Conservation (phyloP, 345 rosid species). For the Carallia brachiata region DNA sequence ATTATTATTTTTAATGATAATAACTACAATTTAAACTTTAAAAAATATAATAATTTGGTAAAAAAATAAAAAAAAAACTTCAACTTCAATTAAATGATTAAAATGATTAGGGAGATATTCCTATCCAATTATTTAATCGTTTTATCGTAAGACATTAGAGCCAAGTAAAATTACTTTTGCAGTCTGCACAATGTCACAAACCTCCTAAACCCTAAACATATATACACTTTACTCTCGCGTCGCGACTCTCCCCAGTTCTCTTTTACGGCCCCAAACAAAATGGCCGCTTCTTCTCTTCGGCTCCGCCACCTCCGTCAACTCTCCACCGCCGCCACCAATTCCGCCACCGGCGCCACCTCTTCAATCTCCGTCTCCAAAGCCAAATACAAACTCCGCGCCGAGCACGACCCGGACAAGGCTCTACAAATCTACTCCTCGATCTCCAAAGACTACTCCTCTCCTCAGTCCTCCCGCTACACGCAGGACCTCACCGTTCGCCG, state of each 20-base stretch:
- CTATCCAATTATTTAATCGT: too few relatives aligned
- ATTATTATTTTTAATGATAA: too few relatives aligned
- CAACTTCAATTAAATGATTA: too few relatives aligned
- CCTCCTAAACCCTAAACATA: background rate
- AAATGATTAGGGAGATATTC: too few relatives aligned
- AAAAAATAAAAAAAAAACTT: too few relatives aligned
- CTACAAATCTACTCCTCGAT: slow-evolving; percentile 58
- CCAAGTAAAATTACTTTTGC: too few relatives aligned
- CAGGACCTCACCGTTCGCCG: slow-evolving; percentile 73
- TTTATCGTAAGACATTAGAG: too few relatives aligned
- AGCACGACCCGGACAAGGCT: slow-evolving; percentile 76
- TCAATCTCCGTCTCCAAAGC: slow-evolving; percentile 58
- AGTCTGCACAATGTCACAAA: too few relatives aligned
- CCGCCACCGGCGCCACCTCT: slow-evolving; percentile 14
- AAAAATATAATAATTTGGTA: too few relatives aligned
- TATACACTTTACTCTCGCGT: background rate
- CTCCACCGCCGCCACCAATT: slow-evolving; percentile 17
- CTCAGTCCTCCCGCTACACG: slow-evolving; percentile 59
- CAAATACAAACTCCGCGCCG: slow-evolving; percentile 55
- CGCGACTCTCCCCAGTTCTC: background rate
- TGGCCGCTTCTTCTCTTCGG: slow-evolving; percentile 39
- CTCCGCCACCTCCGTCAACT: slow-evolving; percentile 50
- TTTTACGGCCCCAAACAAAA: slow-evolving; percentile 8
- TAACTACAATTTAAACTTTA: too few relatives aligned
- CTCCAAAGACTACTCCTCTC: slow-evolving; percentile 41